These are phyloP conservation scores for Gnomoniopsis sp. DNA, from an alignment of 2,329 filamentous ascomycete genomes.

Conservation along the genomic window DNA sequence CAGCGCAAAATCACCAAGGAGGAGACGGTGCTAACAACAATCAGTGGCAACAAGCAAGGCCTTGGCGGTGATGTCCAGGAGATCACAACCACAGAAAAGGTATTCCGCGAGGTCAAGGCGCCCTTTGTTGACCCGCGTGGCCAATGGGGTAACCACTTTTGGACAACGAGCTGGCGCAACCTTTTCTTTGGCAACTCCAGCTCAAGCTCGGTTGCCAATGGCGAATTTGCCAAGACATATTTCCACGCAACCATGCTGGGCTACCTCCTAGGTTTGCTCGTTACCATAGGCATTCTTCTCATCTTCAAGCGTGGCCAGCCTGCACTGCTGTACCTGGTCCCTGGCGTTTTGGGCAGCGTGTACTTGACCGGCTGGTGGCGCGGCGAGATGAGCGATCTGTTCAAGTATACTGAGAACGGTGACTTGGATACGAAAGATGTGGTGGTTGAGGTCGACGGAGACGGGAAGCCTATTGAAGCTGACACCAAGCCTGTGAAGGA, in stretches of 20 bases:
- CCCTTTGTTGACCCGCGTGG: constrained; percentile 60
- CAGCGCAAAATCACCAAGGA: constrained; percentile 58
- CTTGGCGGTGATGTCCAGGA: constrained; percentile 25
- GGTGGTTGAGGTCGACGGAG: constrained; percentile 50
- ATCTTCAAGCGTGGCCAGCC: constrained; percentile 81
- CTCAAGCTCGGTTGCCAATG: constrained; percentile 35
- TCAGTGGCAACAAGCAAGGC: constrained; percentile 12
- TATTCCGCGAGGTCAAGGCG: constrained; percentile 47
- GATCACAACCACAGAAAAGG: constrained; percentile 33
- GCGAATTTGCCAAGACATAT: constrained; percentile 75
- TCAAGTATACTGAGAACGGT: constrained; percentile 75
- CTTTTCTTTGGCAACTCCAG: constrained; percentile 24
- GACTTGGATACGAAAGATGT: constrained; percentile 53
- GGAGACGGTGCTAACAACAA: constrained; percentile 31
- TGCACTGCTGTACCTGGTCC: constrained; percentile 87
- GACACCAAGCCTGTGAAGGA: constrained; percentile 25
- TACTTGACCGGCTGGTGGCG: constrained; percentile 70
- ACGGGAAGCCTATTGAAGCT: constrained; percentile 40
- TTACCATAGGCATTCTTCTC: constrained; percentile 73
- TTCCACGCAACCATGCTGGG: constrained; percentile 75
- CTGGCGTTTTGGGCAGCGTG: constrained; percentile 70
- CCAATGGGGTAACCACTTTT: constrained; percentile 80
- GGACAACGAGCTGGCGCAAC: constrained; percentile 50
- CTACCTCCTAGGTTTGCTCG: constrained; percentile 74
- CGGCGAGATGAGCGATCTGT: constrained; percentile 73